Evolutionary conservation across 805 yeast genomes (phyloP).

Genomic region (Lipomyces starkeyi): DNA sequence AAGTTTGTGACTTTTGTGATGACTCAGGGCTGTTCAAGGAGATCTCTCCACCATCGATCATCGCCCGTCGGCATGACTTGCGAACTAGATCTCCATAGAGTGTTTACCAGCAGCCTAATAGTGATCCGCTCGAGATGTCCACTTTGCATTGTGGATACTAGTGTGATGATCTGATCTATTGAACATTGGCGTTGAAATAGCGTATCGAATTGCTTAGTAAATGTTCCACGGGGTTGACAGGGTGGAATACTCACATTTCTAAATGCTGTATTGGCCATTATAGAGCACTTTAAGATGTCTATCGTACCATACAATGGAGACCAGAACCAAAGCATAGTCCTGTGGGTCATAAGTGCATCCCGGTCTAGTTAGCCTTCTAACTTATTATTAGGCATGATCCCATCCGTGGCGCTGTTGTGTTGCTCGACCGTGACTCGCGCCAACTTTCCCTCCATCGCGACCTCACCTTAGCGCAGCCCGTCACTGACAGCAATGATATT

Average conservation of each 20-base stretch:
- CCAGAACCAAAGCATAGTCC: constrained; percentile 28
- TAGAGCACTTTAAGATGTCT: constrained; percentile 23
- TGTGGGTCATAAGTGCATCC: constrained; percentile 19
- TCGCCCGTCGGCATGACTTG: no score
- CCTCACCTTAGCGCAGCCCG: constrained; percentile 7
- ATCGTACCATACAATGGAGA: constrained; percentile 30
- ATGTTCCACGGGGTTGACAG: not conserved
- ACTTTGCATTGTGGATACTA: not conserved
- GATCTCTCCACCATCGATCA: no score
- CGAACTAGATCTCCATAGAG: no score
- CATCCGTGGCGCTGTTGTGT: constrained; percentile 29
- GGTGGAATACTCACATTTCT: not conserved
- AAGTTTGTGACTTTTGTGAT: no score
- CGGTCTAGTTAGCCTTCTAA: no score
- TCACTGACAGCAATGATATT: not conserved
- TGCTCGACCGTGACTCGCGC: constrained; percentile 29
- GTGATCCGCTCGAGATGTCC: not conserved
- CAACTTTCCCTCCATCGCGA: constrained; percentile 33
- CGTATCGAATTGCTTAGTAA: not conserved
- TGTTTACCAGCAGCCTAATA: not conserved
- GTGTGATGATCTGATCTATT: not conserved
- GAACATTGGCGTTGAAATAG: no score
- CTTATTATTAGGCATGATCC: constrained; percentile 31
- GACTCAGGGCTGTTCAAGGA: no score
- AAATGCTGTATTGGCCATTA: no score